phyloP scores from a whole-genome alignment of 306 rosid genomes.

The Adenanthera pavonina region DNA sequence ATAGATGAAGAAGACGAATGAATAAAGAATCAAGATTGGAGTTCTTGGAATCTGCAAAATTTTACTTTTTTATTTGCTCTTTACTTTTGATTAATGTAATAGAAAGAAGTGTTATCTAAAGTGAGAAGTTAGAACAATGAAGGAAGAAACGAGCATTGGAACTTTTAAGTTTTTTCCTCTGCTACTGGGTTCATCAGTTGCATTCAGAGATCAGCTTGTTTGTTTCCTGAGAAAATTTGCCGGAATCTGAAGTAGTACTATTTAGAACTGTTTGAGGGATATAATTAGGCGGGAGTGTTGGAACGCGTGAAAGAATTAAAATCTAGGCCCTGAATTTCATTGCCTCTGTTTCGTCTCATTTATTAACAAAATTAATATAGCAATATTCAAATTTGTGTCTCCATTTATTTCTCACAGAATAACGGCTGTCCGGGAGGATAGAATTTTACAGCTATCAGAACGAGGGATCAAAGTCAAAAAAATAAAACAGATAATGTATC shows the following conservation, averaged over 20 bases:
- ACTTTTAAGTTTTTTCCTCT: too few relatives aligned
- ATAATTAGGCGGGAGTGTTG: neutral
- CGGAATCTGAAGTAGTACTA: neutral
- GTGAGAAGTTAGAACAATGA: neutral
- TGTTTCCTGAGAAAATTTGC: neutral
- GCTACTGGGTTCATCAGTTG: neutral
- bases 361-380: neutral
- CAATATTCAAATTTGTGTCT: neutral
- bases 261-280: neutral
- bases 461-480: too few relatives aligned
- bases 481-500: neutral
- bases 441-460: neutral
- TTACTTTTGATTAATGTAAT: neutral
- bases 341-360: neutral
- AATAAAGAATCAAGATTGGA: neutral
- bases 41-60: neutral
- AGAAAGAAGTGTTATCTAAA: slow-evolving; percentile 1
- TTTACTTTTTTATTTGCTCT: neutral
- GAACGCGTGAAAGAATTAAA: neutral
- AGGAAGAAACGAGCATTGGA: neutral
- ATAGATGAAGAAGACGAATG: neutral
- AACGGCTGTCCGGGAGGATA: neutral
- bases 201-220: neutral
- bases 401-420: neutral
- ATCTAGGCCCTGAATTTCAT: neutral